phyloP scores from a whole-genome alignment of 805 yeast genomes.

The Cyberlindnera misumaiensis region DNA sequence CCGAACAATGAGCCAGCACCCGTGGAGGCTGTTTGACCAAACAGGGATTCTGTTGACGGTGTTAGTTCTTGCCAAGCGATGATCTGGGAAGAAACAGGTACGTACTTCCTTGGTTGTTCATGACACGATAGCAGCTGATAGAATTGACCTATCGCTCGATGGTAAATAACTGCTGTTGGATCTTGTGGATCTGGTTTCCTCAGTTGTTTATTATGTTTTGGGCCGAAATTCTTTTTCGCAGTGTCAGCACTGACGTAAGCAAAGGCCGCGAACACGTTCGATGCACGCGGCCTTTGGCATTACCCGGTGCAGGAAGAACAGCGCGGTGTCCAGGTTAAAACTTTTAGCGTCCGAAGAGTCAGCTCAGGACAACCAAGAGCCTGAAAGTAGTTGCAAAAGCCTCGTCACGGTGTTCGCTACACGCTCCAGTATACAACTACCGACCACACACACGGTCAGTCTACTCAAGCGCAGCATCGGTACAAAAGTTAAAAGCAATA shows the following conservation, averaged over 20 bases:
- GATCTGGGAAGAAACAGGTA: neutral
- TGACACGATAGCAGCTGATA: neutral
- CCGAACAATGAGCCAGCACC: conserved; percentile 23
- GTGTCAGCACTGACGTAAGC: neutral
- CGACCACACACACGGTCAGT: neutral
- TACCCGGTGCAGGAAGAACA: neutral
- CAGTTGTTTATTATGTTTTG: neutral
- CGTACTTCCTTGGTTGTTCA: neutral
- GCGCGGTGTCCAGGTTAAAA: neutral
- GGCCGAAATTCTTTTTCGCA: neutral
- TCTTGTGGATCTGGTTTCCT: neutral
- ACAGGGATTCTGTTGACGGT: conserved; percentile 4
- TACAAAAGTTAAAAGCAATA: conserved; percentile 1
- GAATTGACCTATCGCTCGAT: no score
- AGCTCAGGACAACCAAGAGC: neutral
- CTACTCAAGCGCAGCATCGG: neutral
- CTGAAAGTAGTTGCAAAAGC: neutral
- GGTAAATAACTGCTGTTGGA: neutral
- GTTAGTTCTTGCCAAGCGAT: neutral
- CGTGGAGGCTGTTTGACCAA: conserved; percentile 16
- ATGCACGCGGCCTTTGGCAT: neutral
- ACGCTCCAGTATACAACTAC: neutral
- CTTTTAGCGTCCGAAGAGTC: neutral
- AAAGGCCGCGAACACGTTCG: neutral
- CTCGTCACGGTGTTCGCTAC: conserved; percentile 1